Evolutionary conservation across 805 yeast species (phyloP).

Genomic region (Candida bentonensis): DNA sequence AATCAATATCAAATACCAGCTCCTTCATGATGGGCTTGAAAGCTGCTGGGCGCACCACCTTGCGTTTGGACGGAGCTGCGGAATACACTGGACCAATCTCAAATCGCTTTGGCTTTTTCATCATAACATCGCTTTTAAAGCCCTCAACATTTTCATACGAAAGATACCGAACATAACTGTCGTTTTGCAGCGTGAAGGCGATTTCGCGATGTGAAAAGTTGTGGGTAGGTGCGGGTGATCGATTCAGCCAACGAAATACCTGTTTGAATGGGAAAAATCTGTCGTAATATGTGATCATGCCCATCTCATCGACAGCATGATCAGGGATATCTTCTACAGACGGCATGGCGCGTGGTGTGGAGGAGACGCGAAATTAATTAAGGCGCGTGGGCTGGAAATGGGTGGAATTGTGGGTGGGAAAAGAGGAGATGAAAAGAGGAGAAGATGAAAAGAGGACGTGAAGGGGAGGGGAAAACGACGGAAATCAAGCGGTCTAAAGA

Average conservation of each 20-base stretch:
- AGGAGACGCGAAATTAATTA: no score
- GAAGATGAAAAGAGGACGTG: no score
- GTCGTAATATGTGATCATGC: conserved; percentile 15
- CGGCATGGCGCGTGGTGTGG: no score
- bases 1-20: conserved; percentile 90
- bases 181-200: conserved; percentile 79
- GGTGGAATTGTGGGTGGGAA: no score
- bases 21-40: conserved; percentile 78
- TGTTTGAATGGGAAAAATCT: conserved; percentile 57
- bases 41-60: conserved; percentile 56
- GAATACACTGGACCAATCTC: conserved; percentile 90
- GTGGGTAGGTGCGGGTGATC: conserved; percentile 56
- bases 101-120: conserved; percentile 73
- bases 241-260: conserved; percentile 82
- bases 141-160: conserved; percentile 56
- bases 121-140: conserved; percentile 62
- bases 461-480: no score
- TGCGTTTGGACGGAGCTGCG: conserved; percentile 76
- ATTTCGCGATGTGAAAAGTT: conserved; percentile 85
- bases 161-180: conserved; percentile 82
- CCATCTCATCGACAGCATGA: background rate
- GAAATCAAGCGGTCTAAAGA: no score
- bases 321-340: background rate
- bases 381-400: no score
- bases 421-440: no score